These are phyloP conservation scores for Populus tomentosa DNA, from an alignment of 441 rosid genomes.

Conservation along the genomic window DNA sequence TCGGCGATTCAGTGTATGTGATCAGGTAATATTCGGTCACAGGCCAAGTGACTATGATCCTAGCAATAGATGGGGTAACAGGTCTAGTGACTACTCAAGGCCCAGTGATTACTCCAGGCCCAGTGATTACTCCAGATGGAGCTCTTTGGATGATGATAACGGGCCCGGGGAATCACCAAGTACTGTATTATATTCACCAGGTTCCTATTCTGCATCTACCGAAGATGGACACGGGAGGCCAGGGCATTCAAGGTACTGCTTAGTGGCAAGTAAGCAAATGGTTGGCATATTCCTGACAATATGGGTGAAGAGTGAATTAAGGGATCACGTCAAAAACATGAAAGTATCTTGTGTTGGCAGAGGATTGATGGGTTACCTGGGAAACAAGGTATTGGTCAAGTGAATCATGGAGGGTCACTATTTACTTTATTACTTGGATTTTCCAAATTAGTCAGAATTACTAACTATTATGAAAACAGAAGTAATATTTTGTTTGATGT, in stretches of 20 bases:
- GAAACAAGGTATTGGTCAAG: slow-evolving; percentile 69
- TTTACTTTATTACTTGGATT: not conserved
- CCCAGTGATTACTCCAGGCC: slow-evolving; percentile 79
- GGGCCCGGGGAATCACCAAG: slow-evolving; percentile 87
- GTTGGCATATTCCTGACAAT: slow-evolving; percentile 90
- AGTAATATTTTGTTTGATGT: slow-evolving; percentile 18
- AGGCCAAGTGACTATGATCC: slow-evolving; percentile 77
- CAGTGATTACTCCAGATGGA: slow-evolving; percentile 86
- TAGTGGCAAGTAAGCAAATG: slow-evolving; percentile 96
- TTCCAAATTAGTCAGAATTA: slow-evolving; percentile 4
- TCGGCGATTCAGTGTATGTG: slow-evolving; percentile 88
- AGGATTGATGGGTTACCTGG: slow-evolving; percentile 97
- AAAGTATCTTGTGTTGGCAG: slow-evolving; percentile 97
- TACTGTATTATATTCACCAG: slow-evolving; percentile 68
- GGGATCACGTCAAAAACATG: slow-evolving; percentile 78
- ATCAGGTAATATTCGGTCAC: slow-evolving; percentile 74
- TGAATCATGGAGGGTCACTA: not conserved
- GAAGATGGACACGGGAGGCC: slow-evolving; percentile 67
- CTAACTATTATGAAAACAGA: slow-evolving; percentile 1
- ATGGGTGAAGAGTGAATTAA: slow-evolving; percentile 86
- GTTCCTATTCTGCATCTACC: slow-evolving; percentile 37
- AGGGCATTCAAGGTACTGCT: slow-evolving; percentile 75
- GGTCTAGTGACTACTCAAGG: slow-evolving; percentile 78
- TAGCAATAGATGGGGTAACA: slow-evolving; percentile 42
- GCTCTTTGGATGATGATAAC: slow-evolving; percentile 92